Evolutionary conservation across 345 rosid species (phyloP), one percentile per base, ranked within the genome.

Genomic region (Physaria fendleri): DNA sequence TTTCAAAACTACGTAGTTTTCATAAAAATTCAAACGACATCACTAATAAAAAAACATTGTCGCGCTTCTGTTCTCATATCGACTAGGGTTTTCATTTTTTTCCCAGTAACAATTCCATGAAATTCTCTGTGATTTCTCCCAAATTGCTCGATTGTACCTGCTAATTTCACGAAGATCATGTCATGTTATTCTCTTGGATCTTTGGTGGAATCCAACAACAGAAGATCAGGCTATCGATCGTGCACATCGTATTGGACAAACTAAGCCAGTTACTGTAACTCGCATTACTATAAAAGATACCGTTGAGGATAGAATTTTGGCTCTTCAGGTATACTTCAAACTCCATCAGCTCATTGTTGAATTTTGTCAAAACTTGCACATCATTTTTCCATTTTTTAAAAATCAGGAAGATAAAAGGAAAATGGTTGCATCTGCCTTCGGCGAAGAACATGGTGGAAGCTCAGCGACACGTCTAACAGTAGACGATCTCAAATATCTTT

Each of bases 201-300:
- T 86, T 28, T 92, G 97, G 97, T 92, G 95, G 99, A 92, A 92
- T 72, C 99, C 97, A 53, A 79, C 94, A 34, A 86, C 99, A 2
- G 75, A 71, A 64, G 75, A 92, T 76, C 95, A 92, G 77, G 97
- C 99, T 69, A 64, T 92, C 50, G 98, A 92, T 66, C 82, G 97
- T 66, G 95, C 98, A 39, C 98, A 88, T 78, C 85, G 98, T 74
- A 92, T 92, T 72, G 97, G 97, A 56, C 98, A 92, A 79, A 88
- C 94, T 30, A 88, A 88, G 61, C 82, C 95, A 7, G 95, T 92
- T 49, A 88, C 82, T 49, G 95, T 92, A 18, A 84, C 97, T 52
- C 85, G 95, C 35, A 78, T 92, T 34, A 88, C 98, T 20, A 77
- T 92, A 28, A 82, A 71, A 72, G 85, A 85, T 58, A 86, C 97